These are phyloP conservation scores for Epichloe glyceriae DNA, from an alignment of 2,329 filamentous ascomycete species.

Conservation along the genomic window DNA sequence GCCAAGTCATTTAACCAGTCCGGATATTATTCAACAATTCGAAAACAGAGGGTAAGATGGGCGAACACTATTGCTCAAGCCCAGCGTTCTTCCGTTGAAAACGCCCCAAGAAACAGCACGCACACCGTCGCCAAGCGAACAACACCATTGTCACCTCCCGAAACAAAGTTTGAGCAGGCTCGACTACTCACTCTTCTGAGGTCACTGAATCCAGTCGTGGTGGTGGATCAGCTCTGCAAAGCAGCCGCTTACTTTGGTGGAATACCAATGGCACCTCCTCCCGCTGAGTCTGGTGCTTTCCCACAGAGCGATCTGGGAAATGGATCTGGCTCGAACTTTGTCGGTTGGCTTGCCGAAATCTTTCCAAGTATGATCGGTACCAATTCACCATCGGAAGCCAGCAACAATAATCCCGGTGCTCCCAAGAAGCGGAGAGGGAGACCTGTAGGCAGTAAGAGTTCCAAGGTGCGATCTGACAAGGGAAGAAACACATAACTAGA, in stretches of 20 bases:
- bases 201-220: constrained; percentile 38
- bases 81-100: not conserved
- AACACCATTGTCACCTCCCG: constrained; percentile 20
- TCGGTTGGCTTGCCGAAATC: constrained; percentile 51
- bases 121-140: constrained; percentile 1
- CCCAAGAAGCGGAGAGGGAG: constrained; percentile 36
- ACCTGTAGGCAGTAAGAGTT: constrained; percentile 39
- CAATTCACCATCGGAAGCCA: not conserved
- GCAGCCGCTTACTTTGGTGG: constrained; percentile 52
- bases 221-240: constrained; percentile 51
- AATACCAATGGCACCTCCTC: constrained; percentile 39
- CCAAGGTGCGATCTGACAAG: constrained; percentile 14
- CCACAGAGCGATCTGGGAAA: constrained; percentile 43
- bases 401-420: not conserved
- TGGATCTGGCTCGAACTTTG: constrained; percentile 43
- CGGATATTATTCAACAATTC: constrained; percentile 35
- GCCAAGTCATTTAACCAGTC: constrained; percentile 42
- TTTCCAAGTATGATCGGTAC: constrained; percentile 22
- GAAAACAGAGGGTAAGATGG: constrained; percentile 10
- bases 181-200: constrained; percentile 44
- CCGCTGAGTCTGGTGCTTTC: constrained; percentile 34
- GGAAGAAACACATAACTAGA: constrained; percentile 3
- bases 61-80: not conserved
- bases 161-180: constrained; percentile 47
- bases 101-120: not conserved